A percentile compares a stretch with the other conserved stretches of the same genome.
Evolutionary conservation across 352 stramenopile species (phyloP).

Genomic region (Aphanomyces euteiches): DNA sequence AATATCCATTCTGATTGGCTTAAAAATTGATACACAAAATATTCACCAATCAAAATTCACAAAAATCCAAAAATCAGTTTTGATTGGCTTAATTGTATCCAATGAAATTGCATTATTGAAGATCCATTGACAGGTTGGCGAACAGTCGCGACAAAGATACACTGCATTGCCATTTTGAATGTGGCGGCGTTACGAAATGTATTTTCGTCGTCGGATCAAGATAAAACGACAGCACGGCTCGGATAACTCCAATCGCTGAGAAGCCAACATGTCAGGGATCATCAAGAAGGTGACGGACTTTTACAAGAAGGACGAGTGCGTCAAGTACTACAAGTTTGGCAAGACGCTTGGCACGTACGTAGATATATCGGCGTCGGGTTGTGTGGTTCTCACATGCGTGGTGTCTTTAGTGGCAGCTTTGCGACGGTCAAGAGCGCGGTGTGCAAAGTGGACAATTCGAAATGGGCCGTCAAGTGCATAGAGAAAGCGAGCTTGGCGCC

Average conservation of each 20-base stretch:
- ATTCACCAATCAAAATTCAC: too few species aligned
- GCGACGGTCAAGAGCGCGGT: constrained; percentile 81
- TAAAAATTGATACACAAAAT: too few species aligned
- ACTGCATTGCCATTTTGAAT: not conserved
- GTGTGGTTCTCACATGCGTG: not conserved
- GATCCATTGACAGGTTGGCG: not conserved
- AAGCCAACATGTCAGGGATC: constrained; percentile 54
- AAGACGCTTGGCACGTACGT: constrained; percentile 85
- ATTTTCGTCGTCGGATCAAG: constrained; percentile 9
- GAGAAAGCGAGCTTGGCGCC: constrained; percentile 72
- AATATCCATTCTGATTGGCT: too few species aligned
- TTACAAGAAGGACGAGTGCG: constrained; percentile 85
- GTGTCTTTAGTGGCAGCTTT: constrained; percentile 62
- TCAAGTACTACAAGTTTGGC: constrained; percentile 87
- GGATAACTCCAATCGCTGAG: not conserved
- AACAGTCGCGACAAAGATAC: constrained; percentile 17
- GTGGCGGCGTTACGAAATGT: not conserved
- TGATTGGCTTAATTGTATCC: too few species aligned
- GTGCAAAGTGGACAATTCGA: constrained; percentile 67
- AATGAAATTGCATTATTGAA: too few species aligned
- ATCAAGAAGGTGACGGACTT: constrained; percentile 86
- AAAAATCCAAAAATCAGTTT: too few species aligned
- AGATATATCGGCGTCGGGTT: too few species aligned
- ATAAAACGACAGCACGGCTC: not conserved
- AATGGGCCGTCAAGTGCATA: constrained; percentile 83